Conservation (phyloP, 192 early-diverging fungal species). For the Funneliformis geosporum region DNA sequence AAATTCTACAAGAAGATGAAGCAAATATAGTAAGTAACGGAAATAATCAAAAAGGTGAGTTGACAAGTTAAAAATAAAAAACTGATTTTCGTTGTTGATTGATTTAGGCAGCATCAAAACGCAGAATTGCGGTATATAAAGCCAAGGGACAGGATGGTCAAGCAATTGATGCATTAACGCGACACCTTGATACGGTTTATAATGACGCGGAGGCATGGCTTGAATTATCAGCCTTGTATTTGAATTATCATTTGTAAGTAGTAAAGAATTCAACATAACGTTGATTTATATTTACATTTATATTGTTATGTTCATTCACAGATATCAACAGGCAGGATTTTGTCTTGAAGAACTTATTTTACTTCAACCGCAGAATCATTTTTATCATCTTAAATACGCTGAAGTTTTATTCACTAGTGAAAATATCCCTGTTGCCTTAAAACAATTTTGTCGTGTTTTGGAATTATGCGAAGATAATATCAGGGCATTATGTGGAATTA, state of each 20-base stretch:
- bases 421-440: constrained; percentile 68
- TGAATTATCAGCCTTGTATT: constrained; percentile 76
- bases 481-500: constrained; percentile 86
- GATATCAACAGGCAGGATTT: constrained; percentile 83
- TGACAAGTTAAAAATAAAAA: neutral
- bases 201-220: constrained; percentile 92
- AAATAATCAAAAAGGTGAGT: neutral
- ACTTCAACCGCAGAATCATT: constrained; percentile 82
- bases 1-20: constrained; percentile 75
- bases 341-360: constrained; percentile 92
- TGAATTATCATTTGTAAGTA: constrained; percentile 61
- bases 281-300: neutral
- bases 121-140: constrained; percentile 74
- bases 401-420: constrained; percentile 82
- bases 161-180: constrained; percentile 71
- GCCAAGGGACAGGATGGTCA: constrained; percentile 62
- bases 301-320: constrained; percentile 10
- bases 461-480: constrained; percentile 85
- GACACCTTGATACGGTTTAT: constrained; percentile 81
- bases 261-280: too few species aligned
- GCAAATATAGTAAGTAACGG: constrained; percentile 64
- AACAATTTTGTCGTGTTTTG: constrained; percentile 86
- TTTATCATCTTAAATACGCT: constrained; percentile 86
- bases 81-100: neutral
- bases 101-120: constrained; percentile 63